Evolutionary conservation across 2,329 filamentous ascomycete genomes (phyloP).

Genomic region (Mycosphaerella sp.): DNA sequence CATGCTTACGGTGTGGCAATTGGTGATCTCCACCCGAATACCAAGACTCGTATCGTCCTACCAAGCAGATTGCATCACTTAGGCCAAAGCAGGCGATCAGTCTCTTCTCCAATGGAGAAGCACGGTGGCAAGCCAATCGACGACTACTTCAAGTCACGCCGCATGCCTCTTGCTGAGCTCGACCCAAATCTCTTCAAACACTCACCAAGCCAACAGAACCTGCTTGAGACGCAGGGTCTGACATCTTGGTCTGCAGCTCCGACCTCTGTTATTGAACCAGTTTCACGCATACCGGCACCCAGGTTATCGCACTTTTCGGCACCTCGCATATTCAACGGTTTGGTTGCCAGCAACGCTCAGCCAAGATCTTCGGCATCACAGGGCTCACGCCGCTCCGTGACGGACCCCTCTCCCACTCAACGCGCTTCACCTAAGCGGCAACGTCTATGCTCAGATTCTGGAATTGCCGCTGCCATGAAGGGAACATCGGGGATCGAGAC

Average conservation of each 20-base stretch:
- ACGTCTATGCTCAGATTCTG: constrained; percentile 39
- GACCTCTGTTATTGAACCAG: constrained; percentile 25
- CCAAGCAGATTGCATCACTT: constrained; percentile 29
- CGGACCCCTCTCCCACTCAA: constrained; percentile 29
- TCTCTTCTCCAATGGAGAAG: constrained; percentile 48
- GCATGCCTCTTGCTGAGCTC: constrained; percentile 59
- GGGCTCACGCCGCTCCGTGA: constrained; percentile 35
- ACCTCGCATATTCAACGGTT: constrained; percentile 15
- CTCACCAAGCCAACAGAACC: constrained; percentile 57
- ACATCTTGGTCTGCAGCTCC: constrained; percentile 51
- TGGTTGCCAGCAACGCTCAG: constrained; percentile 22
- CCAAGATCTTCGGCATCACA: constrained; percentile 39
- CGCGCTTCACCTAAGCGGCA: constrained; percentile 20
- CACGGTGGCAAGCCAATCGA: constrained; percentile 53
- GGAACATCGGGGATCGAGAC: constrained; percentile 23
- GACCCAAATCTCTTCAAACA: constrained; percentile 62
- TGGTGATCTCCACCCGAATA: constrained; percentile 84
- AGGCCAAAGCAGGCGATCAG: constrained; percentile 22
- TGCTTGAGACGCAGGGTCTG: constrained; percentile 50
- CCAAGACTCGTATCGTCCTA: constrained; percentile 58
- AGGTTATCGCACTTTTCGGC: constrained; percentile 21
- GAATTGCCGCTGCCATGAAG: constrained; percentile 27
- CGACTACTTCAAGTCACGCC: constrained; percentile 58
- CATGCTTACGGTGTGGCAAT: constrained; percentile 67
- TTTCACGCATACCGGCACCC: constrained; percentile 20